Evolutionary conservation across 2,329 filamentous ascomycete genomes (phyloP).

Genomic region (Alternaria infectoria): DNA sequence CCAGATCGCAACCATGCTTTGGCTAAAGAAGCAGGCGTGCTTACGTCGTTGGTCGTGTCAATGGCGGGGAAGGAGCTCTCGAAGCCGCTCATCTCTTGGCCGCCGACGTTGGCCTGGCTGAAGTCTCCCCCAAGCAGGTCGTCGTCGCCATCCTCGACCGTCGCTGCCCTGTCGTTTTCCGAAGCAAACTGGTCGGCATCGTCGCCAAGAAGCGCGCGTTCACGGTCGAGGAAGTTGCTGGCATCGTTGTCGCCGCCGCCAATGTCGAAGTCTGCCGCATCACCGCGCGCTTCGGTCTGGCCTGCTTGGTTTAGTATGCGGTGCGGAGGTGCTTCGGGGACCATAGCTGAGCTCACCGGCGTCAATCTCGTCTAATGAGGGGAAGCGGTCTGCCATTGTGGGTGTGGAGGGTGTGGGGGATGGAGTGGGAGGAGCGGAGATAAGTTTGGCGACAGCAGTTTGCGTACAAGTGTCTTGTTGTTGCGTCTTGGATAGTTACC

Average conservation of each 20-base stretch:
- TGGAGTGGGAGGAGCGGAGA: neutral
- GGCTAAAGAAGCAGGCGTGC: constrained; percentile 20
- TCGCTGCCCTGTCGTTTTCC: constrained; percentile 70
- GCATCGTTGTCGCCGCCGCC: constrained; percentile 65
- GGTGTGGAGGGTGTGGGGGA: constrained; percentile 7
- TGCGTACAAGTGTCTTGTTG: constrained; percentile 23
- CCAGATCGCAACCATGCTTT: neutral
- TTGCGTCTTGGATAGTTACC: constrained; percentile 17
- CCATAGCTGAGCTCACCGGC: constrained; percentile 51
- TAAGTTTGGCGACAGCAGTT: constrained; percentile 22
- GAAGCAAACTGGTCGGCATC: constrained; percentile 91
- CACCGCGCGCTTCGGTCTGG: constrained; percentile 69
- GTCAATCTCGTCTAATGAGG: constrained; percentile 60
- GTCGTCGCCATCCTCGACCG: constrained; percentile 69
- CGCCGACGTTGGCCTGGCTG: constrained; percentile 48
- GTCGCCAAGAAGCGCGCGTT: constrained; percentile 88
- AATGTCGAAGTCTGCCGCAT: constrained; percentile 51
- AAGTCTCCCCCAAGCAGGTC: constrained; percentile 71
- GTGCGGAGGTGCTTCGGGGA: constrained; percentile 27
- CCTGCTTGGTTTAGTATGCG: constrained; percentile 56
- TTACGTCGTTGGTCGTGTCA: constrained; percentile 73
- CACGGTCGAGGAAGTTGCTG: constrained; percentile 88
- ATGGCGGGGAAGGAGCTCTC: constrained; percentile 92
- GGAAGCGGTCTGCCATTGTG: constrained; percentile 59
- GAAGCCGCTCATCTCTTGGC: constrained; percentile 67